Conservation (phyloP, 345 rosid species). For the Anacardium occidentale region DNA sequence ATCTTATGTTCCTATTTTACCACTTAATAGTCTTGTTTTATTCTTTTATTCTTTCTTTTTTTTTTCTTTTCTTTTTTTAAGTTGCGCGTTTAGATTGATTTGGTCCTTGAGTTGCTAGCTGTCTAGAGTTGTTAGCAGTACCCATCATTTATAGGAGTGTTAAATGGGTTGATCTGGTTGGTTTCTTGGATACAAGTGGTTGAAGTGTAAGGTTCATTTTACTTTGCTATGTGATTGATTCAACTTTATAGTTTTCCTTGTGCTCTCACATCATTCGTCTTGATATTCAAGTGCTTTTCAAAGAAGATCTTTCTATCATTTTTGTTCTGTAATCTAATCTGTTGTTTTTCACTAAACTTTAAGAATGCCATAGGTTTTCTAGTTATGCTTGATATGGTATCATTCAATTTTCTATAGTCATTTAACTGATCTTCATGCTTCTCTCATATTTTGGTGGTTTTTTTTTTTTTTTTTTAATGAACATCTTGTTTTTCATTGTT, state of each 20-base stretch:
- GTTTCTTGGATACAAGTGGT: slow-evolving; percentile 13
- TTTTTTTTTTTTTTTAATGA: background rate
- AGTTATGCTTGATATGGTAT: background rate
- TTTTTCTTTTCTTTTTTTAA: too few relatives aligned
- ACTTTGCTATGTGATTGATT: background rate
- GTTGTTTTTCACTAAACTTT: background rate
- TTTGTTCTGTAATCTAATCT: background rate
- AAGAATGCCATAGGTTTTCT: background rate
- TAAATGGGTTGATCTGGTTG: background rate
- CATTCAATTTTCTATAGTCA: background rate
- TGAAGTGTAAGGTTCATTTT: background rate
- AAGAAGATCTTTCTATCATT: background rate
- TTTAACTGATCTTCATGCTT: background rate
- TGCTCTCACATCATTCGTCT: background rate
- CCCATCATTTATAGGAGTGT: background rate
- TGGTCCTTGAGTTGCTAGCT: background rate
- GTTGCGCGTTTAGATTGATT: background rate
- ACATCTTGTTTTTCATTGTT: background rate
- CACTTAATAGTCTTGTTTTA: background rate
- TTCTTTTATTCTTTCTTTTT: too few relatives aligned
- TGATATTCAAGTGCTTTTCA: background rate
- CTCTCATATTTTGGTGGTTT: background rate
- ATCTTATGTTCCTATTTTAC: slow-evolving; percentile 11
- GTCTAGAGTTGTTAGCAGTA: background rate
- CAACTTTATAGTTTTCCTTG: background rate